Base-by-base conservation (phyloP, 2,329 filamentous ascomycete species). In the Arthroderma sp. region DNA sequence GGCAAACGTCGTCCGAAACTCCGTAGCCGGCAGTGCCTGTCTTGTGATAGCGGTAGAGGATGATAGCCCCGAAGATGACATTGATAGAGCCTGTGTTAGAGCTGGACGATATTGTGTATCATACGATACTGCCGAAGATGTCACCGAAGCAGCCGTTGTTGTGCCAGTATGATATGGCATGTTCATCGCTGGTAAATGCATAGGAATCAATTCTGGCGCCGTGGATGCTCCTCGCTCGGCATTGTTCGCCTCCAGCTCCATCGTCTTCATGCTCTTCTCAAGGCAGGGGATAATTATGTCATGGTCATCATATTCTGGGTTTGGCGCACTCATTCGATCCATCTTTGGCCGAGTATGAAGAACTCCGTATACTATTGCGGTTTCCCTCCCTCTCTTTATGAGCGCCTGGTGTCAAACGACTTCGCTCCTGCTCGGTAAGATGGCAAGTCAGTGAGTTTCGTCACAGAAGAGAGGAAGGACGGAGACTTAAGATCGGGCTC, bases 1-100 rank as follows among this genome's bases (percentile, higher is more conserved):
- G 15, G 67, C 66, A 54, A 70, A 69, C 4, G 37, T 23, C 4
- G 56, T 60, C 4, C 56, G 43, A 25, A 49, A 52, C 2, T 19
- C 37, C 5, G 33, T 13, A 2, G n/a, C 37, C 1, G 52, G 33
- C 4, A 8, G 6, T 17, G 47, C 19, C 9, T 8, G 13, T 19
- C 47, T 33, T 21, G 47, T 17, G 17, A 33, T 19, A n/a, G 47
- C 23, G 25, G 25, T 31, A 5, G 47, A 8, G 4, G 28, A 51
- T 9, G 47, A 51, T 11, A 33, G 7, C 15, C n/a, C 23, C 7
- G 44, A 28, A 8, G 25, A 1, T 7, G 47, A 51, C 41, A 47
- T 25, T 11, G 41, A 47, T 13, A 13, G 25, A 2, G 44, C 25
- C 15, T 31, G 44, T 47, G 4, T 28, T 19, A 25, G 44, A 17